Percentiles rank a stretch among this genome's conserved stretches.
phyloP scores from a whole-genome alignment of 2,329 filamentous ascomycete genomes.

The Penicillium crustosum region DNA sequence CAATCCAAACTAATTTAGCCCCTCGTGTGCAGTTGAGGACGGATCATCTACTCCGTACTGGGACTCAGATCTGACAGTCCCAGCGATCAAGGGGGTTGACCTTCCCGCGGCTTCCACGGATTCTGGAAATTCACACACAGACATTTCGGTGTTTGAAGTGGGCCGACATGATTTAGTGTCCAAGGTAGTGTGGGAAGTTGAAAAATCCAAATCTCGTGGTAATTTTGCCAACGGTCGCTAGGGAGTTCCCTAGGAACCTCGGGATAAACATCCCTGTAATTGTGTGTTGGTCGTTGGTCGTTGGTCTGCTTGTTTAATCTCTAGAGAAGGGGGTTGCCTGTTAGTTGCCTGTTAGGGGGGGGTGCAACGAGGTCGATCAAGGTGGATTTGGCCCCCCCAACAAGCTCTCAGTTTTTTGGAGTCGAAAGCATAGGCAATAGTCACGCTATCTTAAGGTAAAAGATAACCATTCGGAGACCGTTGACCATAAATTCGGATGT shows the following conservation, averaged over 20 bases:
- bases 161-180: constrained; percentile 1
- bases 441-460: background rate
- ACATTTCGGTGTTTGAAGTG: constrained; percentile 8
- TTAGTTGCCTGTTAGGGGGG: constrained; percentile 1
- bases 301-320: background rate
- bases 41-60: background rate
- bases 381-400: background rate
- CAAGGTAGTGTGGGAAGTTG: background rate
- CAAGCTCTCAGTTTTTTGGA: background rate
- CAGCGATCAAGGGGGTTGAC: constrained; percentile 11
- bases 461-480: background rate
- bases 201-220: background rate
- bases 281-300: background rate
- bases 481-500: constrained; percentile 1
- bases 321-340: background rate
- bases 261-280: background rate
- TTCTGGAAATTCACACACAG: constrained; percentile 7
- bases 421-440: background rate
- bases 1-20: background rate
- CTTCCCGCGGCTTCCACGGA: constrained; percentile 1
- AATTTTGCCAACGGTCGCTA: background rate
- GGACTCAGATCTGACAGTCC: constrained; percentile 10
- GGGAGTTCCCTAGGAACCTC: background rate
- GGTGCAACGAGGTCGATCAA: background rate
- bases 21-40: constrained; percentile 1